Base-by-base conservation (phyloP, 169 alveolate species). In the Babesia caballi region DNA sequence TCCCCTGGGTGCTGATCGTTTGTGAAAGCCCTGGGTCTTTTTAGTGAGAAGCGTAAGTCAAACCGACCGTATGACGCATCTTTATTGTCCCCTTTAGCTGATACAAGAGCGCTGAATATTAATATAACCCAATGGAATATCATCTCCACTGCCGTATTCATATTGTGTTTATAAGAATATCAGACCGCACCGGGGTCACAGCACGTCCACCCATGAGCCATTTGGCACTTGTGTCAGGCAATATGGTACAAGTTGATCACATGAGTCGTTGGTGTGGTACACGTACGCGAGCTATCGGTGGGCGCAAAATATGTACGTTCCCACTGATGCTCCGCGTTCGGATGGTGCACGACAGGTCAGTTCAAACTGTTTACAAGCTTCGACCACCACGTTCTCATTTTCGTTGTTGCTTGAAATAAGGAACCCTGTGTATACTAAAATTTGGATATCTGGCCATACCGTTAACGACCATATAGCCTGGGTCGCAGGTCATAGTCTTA, bases 1-100 rank as follows among this genome's bases (percentile, higher is more conserved):
- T 80, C 32, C 72, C 67, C 53, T 60, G 46, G 30, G 30, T 49
- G n/a, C n/a, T n/a, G 50, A 25, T 61, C 5, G 59, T 58, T 21
- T 41, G 32, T 9, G 56, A 67, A 33, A 77, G 46, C 3, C 35
- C 53, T 38, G 44, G 51, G 66, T 32, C 49, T 56, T 32, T 23
- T 23, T 63, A 19, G 41, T 15, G 54, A 6, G 21, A 50, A 21
- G 17, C 41, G n/a, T 21, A 36, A 46, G 61, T 4, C 14, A 21
- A 19, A 32, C 60, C 0, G 40, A 50, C 51, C n/a, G 8, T 54
- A 66, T 40, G 42, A 27, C 54, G 5, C 49, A 40, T 66, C 28
- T 30, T 56, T 56, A 12, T 32, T n/a, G n/a, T 15, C 21, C 7
- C 5, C 33, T 21, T 44, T 17, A 15, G 27, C n/a, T 21, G 35